Evolutionary conservation across 176 grass and related monocot genomes (phyloP), one percentile per base, ranked within the genome.

Genomic region (Olyra latifolia): DNA sequence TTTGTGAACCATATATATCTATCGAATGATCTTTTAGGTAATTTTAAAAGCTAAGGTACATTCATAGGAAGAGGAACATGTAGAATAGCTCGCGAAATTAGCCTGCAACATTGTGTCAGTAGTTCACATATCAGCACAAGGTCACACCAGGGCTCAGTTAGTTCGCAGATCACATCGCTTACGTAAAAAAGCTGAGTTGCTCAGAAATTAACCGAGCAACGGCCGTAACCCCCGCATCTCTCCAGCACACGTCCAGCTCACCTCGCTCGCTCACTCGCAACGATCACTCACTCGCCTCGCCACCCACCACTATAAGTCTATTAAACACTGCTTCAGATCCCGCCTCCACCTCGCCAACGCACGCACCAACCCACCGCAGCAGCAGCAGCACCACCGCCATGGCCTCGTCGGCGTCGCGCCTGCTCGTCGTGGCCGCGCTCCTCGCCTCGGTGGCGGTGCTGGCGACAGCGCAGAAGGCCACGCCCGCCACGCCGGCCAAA

Each of bases 291-390:
- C 79, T 14, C 54, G 9, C 40, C 14, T 74, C 60, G 48, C 75
- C 87, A 89, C 76, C 87, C 72, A 89, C 87, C 77, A 84, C 70
- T 89, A 80, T 76, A 71, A 80, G 62, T 80, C 70, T 80, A 89
- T 84, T 89, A 84, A 89, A 89, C 82, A 55, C 87, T 1, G 71
- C 10, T 23, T 20, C 75, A 59, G 86, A 82, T 63, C 78, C 40
- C 69, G 29, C 62, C 63, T 53, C 71, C 43, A 46, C 41, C 68
- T 72, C 67, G n/a, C 62, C 85, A 82, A 8, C 44, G 16, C 69
- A 27, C 38, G 58, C 14, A 66, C 57, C 28, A 10, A 46, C 49
- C 40, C 27, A 11, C 6, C 49, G 19, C 47, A 10, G 28, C 17
- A 7, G n/a, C n/a, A n/a, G n/a, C n/a, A n/a, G 23, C 45, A 48